phyloP scores from a whole-genome alignment of 1,284 basidiomycete genomes.

The Gomphus bonarii region DNA sequence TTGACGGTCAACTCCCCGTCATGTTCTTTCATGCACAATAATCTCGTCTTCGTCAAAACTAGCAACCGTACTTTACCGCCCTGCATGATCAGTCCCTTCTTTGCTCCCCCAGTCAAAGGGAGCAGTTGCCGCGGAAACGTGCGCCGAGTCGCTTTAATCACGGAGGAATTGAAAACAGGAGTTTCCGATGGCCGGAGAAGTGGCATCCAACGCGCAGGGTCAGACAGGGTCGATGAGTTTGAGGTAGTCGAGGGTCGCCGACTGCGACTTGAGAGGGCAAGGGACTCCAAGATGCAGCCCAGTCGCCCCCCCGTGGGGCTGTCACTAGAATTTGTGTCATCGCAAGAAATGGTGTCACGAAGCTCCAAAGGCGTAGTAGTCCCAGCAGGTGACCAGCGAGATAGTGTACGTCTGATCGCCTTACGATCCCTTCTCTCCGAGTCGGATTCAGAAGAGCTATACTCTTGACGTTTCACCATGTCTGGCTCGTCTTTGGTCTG shows the following conservation, averaged over 20 bases:
- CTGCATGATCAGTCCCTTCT: neutral
- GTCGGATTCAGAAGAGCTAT: neutral
- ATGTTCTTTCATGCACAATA: constrained; percentile 46
- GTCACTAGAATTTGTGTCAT: neutral
- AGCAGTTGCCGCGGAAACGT: constrained; percentile 5
- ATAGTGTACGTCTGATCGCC: constrained; percentile 20
- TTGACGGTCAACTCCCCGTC: constrained; percentile 21
- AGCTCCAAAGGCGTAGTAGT: neutral
- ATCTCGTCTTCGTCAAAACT: constrained; percentile 44
- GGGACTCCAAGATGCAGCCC: constrained; percentile 4
- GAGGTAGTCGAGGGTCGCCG: neutral
- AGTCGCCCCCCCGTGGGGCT: neutral
- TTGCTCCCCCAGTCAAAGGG: neutral
- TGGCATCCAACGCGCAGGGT: constrained; percentile 2
- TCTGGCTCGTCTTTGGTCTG: constrained; percentile 8
- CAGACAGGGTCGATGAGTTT: constrained; percentile 15
- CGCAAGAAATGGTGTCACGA: neutral
- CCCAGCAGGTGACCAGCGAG: constrained; percentile 27
- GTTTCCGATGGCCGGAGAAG: neutral
- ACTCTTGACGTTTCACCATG: neutral
- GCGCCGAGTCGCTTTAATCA: neutral
- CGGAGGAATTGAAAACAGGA: constrained; percentile 3
- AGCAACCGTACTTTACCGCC: constrained; percentile 39
- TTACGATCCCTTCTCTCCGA: neutral
- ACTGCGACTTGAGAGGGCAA: neutral